Conservation (phyloP, 257 asterid genomes). For the Solanum lycopersicoides region DNA sequence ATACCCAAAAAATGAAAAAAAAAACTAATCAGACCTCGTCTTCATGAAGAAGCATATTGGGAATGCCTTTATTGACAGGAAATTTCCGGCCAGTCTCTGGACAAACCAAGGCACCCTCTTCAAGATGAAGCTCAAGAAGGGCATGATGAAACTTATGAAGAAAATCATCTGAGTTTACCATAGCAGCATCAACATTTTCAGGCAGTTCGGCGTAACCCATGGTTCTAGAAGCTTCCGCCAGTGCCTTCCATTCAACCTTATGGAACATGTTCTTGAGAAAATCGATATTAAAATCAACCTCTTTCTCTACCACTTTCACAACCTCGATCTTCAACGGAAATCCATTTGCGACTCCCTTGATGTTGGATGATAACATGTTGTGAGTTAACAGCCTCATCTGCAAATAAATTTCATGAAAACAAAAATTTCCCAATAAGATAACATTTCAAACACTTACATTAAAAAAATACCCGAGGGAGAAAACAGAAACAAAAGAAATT, state of each 20-base stretch:
- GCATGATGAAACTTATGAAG: constrained; percentile 80
- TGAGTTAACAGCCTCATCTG: constrained; percentile 84
- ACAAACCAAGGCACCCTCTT: constrained; percentile 81
- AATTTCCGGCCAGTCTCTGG: constrained; percentile 82
- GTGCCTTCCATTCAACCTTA: constrained; percentile 72
- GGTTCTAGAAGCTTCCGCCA: constrained; percentile 57
- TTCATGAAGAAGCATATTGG: constrained; percentile 90
- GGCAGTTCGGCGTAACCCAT: constrained; percentile 78
- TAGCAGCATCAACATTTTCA: constrained; percentile 45
- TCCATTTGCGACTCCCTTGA: constrained; percentile 72
- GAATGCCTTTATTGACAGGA: constrained; percentile 83
- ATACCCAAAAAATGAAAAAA: neutral
- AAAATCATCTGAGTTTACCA: constrained; percentile 75
- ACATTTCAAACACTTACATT: neutral
- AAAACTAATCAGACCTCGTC: constrained; percentile 56
- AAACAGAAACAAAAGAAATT: neutral
- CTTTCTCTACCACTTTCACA: constrained; percentile 46
- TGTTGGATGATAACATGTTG: constrained; percentile 80
- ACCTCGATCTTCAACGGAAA: constrained; percentile 64
- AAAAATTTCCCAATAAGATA: neutral
- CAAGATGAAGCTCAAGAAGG: constrained; percentile 83
- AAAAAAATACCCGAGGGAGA: neutral
- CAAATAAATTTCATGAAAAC: neutral
- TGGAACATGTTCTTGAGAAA: constrained; percentile 70
- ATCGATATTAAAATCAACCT: constrained; percentile 55